phyloP scores from a whole-genome alignment of 306 rosid genomes.

The Oxytropis ochrocephala region DNA sequence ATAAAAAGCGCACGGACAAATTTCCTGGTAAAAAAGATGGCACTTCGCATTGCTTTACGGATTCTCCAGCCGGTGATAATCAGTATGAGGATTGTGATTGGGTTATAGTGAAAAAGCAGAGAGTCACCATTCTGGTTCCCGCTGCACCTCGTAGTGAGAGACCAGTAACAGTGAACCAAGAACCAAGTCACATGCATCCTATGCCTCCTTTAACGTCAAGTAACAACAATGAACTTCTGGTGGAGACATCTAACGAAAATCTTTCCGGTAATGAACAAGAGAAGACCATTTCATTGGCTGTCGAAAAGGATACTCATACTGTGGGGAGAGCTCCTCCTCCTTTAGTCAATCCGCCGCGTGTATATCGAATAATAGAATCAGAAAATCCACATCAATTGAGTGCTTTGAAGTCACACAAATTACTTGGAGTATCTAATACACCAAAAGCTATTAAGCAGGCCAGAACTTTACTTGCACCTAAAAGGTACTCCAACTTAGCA shows the following conservation, averaged over 20 bases:
- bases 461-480: conserved; percentile 35
- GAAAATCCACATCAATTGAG: conserved; percentile 29
- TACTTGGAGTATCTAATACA: conserved; percentile 39
- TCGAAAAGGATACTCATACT: conserved; percentile 17
- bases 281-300: conserved; percentile 15
- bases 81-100: conserved; percentile 47
- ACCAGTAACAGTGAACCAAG: conserved; percentile 29
- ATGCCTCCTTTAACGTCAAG: conserved; percentile 27
- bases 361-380: conserved; percentile 22
- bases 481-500: conserved; percentile 25
- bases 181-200: conserved; percentile 37
- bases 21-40: conserved; percentile 22
- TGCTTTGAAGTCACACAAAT: conserved; percentile 27
- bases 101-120: conserved; percentile 84
- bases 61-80: conserved; percentile 29
- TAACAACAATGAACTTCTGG: conserved; percentile 23
- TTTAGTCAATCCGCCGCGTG: conserved; percentile 25
- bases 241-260: conserved; percentile 17
- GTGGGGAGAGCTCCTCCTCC: conserved; percentile 28
- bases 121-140: conserved; percentile 68
- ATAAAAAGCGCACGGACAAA: conserved; percentile 38
- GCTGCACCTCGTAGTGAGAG: conserved; percentile 32
- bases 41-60: conserved; percentile 22
- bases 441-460: conserved; percentile 38
- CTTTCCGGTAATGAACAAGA: conserved; percentile 36